phyloP scores from a whole-genome alignment of 2,329 filamentous ascomycete species.

The Lachnellula hyalina region DNA sequence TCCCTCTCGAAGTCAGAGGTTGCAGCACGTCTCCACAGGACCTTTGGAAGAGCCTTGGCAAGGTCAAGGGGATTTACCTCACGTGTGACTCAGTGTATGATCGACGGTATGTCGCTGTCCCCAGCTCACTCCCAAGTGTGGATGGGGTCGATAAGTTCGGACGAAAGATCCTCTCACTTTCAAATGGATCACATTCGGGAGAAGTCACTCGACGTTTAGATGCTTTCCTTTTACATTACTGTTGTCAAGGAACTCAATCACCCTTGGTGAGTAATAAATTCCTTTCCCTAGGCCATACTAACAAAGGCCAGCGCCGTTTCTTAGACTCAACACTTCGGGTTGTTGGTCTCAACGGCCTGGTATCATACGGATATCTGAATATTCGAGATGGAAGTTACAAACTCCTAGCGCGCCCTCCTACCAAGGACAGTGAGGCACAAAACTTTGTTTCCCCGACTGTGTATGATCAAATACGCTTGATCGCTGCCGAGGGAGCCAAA shows the following conservation, averaged over 20 bases:
- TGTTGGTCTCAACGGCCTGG: slow-evolving; percentile 16
- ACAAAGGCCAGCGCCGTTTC: slow-evolving; percentile 4
- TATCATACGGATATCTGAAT: slow-evolving; percentile 16
- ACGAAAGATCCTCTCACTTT: slow-evolving; percentile 10
- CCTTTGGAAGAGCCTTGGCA: slow-evolving; percentile 16
- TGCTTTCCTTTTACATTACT: slow-evolving; percentile 12
- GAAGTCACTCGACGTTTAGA: slow-evolving; percentile 12
- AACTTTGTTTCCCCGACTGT: slow-evolving; percentile 17
- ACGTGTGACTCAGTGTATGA: slow-evolving; percentile 11
- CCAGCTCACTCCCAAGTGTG: slow-evolving; percentile 9
- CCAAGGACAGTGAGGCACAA: not conserved
- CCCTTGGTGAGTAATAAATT: slow-evolving; percentile 1
- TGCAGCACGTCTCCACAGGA: slow-evolving; percentile 10
- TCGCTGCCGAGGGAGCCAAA: slow-evolving; percentile 14
- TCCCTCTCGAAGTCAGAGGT: slow-evolving; percentile 10
- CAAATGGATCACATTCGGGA: slow-evolving; percentile 12
- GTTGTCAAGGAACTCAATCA: not conserved
- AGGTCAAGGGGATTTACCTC: slow-evolving; percentile 15
- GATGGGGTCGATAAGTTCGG: slow-evolving; percentile 15
- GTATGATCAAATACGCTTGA: slow-evolving; percentile 18
- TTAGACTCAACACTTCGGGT: slow-evolving; percentile 9
- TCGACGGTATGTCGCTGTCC: slow-evolving; percentile 14
- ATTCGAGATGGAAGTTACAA: slow-evolving; percentile 14
- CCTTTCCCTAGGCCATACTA: not conserved
- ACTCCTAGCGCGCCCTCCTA: slow-evolving; percentile 3